Percentiles rank a stretch among this genome's conserved stretches.
These are phyloP conservation scores for Flaveria sonorensis DNA, from an alignment of 129 eudicot genomes.

Conservation along the genomic window DNA sequence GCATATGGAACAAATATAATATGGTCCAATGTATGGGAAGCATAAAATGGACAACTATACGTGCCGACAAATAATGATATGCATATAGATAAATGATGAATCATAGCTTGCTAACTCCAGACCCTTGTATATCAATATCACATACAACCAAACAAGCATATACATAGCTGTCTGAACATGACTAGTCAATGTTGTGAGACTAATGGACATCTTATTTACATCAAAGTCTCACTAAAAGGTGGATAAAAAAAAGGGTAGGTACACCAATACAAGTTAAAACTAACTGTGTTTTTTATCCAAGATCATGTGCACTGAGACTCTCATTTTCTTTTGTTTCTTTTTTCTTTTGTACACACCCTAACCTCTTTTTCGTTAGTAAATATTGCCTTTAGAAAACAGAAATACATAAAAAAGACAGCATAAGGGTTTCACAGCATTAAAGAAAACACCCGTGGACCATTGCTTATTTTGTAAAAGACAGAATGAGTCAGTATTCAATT, in stretches of 20 bases:
- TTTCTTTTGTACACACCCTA: background rate
- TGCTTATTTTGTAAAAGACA: conserved; percentile 8
- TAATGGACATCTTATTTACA: conserved; percentile 11
- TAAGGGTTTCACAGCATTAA: conserved; percentile 1
- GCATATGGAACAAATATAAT: conserved; percentile 46
- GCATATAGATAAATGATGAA: background rate
- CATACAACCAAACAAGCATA: conserved; percentile 16
- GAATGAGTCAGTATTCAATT: background rate
- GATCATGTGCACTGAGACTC: background rate
- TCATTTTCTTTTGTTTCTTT: background rate
- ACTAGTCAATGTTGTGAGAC: conserved; percentile 17
- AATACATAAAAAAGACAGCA: background rate
- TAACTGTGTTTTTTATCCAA: conserved; percentile 1
- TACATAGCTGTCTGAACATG: conserved; percentile 30
- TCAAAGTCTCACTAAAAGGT: conserved; percentile 8
- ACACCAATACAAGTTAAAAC: background rate
- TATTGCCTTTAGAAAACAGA: background rate
- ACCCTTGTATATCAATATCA: conserved; percentile 4
- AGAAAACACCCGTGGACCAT: background rate
- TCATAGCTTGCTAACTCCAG: background rate
- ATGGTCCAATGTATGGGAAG: conserved; percentile 59
- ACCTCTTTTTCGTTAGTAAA: background rate
- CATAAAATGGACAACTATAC: conserved; percentile 34
- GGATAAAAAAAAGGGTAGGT: background rate
- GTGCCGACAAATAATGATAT: conserved; percentile 11